These are phyloP conservation scores for Cadophora gregata DNA, from an alignment of 2,329 filamentous ascomycete genomes.

Conservation along the genomic window DNA sequence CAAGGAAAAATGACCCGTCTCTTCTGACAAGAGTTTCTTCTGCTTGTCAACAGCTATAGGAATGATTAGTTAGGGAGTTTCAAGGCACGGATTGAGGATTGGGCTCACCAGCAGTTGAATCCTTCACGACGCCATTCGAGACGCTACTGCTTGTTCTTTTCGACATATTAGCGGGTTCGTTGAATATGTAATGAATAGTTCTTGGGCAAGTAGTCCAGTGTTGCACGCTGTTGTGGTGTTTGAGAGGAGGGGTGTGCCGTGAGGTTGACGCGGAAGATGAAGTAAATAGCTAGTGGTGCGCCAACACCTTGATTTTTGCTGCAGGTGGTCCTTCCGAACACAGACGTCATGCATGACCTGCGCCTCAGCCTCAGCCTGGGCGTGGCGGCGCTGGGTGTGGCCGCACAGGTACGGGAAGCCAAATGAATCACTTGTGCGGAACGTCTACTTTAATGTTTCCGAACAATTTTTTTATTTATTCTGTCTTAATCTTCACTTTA, in stretches of 20 bases:
- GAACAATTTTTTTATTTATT: too few species aligned
- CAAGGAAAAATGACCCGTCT: slow-evolving; percentile 76
- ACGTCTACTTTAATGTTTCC: too few species aligned
- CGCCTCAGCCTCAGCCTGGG: slow-evolving; percentile 6
- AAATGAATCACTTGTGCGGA: too few species aligned
- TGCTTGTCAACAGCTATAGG: slow-evolving; percentile 73
- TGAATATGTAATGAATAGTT: background rate
- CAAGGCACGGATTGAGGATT: background rate
- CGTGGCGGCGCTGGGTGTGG: background rate
- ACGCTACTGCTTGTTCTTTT: slow-evolving; percentile 61
- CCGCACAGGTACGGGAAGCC: background rate
- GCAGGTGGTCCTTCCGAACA: slow-evolving; percentile 5
- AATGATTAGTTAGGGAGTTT: slow-evolving; percentile 23
- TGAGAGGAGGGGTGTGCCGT: background rate
- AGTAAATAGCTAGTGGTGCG: slow-evolving; percentile 7
- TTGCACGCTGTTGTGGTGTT: slow-evolving; percentile 1
- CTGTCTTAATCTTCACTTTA: too few species aligned
- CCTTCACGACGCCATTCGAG: slow-evolving; percentile 56
- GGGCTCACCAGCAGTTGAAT: slow-evolving; percentile 48
- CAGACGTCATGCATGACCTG: slow-evolving; percentile 10
- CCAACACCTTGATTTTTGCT: slow-evolving; percentile 3
- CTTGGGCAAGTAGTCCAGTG: background rate
- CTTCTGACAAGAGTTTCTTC: slow-evolving; percentile 71
- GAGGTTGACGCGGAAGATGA: background rate
- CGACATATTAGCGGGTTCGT: slow-evolving; percentile 60